Evolutionary conservation across 1,284 basidiomycete genomes (phyloP).

Genomic region (Ustilago trichophora): DNA sequence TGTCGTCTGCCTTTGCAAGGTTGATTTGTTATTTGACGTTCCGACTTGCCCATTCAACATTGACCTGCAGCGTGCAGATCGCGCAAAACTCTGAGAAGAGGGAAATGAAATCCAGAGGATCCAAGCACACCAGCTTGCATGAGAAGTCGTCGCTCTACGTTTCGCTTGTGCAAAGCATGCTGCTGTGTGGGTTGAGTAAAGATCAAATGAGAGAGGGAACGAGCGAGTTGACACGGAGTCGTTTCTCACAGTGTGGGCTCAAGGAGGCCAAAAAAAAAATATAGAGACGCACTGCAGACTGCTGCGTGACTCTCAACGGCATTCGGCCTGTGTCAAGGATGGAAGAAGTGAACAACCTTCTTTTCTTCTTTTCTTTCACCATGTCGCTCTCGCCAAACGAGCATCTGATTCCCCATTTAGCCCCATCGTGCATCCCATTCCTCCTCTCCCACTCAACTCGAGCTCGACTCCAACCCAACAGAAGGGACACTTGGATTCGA

Average conservation of each 20-base stretch:
- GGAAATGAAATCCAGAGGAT: too few relatives aligned
- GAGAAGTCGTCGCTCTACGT: too few relatives aligned
- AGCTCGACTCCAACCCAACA: not conserved
- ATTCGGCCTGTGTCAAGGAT: not conserved
- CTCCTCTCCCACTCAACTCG: not conserved
- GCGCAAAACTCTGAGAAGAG: not conserved
- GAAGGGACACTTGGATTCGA: too few relatives aligned
- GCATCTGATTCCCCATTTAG: slow-evolving; percentile 2
- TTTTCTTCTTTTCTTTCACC: slow-evolving; percentile 4
- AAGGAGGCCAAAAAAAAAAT: too few relatives aligned
- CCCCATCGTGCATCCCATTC: not conserved
- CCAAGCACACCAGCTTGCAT: not conserved
- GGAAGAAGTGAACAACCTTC: slow-evolving; percentile 2
- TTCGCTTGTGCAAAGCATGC: too few relatives aligned
- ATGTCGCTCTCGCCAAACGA: not conserved
- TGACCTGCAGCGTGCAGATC: slow-evolving; percentile 18
- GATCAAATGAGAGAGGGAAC: too few relatives aligned
- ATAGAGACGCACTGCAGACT: too few relatives aligned
- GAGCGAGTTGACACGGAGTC: too few relatives aligned
- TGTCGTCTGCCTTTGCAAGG: not conserved
- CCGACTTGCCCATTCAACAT: too few relatives aligned
- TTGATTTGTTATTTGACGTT: slow-evolving; percentile 5
- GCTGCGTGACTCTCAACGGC: not conserved
- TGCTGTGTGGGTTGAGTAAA: too few relatives aligned
- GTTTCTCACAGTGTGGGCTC: too few relatives aligned